Conservation (phyloP, 1,139 yeast species). For the Yamadazyma trypodendri region DNA sequence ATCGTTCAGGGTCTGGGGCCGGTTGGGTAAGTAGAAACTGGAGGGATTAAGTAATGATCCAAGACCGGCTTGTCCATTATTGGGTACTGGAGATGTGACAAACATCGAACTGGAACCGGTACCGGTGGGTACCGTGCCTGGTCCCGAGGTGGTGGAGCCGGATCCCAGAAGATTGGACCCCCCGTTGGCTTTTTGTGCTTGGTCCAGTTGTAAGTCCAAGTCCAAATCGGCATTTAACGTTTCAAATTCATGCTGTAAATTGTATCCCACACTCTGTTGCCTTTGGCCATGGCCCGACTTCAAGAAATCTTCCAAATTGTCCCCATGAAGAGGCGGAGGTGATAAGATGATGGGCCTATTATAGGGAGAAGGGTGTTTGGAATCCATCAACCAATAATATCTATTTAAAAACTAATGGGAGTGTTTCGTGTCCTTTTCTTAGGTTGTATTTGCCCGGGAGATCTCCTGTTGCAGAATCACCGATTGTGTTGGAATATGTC, state of each 20-base stretch:
- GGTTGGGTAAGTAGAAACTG: constrained; percentile 25
- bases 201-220: constrained; percentile 30
- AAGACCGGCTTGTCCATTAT: constrained; percentile 20
- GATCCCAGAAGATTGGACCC: background rate
- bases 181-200: background rate
- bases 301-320: constrained; percentile 8
- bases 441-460: too few species aligned
- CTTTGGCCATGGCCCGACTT: constrained; percentile 24
- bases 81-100: constrained; percentile 14
- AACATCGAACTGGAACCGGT: background rate
- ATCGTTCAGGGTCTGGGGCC: constrained; percentile 48
- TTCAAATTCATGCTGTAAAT: constrained; percentile 47
- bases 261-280: constrained; percentile 45
- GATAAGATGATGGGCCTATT: constrained; percentile 39
- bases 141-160: background rate
- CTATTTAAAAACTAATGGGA: too few species aligned
- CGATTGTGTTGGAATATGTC: background rate
- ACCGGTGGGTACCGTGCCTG: background rate
- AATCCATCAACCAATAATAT: constrained; percentile 3
- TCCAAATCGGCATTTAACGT: constrained; percentile 49
- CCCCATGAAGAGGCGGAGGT: constrained; percentile 26
- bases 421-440: too few species aligned
- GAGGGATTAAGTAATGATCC: constrained; percentile 18
- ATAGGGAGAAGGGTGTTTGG: constrained; percentile 13
- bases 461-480: background rate